Base-by-base conservation (phyloP, 352 stramenopile genomes). In the Phytophthora niederhauseri region DNA sequence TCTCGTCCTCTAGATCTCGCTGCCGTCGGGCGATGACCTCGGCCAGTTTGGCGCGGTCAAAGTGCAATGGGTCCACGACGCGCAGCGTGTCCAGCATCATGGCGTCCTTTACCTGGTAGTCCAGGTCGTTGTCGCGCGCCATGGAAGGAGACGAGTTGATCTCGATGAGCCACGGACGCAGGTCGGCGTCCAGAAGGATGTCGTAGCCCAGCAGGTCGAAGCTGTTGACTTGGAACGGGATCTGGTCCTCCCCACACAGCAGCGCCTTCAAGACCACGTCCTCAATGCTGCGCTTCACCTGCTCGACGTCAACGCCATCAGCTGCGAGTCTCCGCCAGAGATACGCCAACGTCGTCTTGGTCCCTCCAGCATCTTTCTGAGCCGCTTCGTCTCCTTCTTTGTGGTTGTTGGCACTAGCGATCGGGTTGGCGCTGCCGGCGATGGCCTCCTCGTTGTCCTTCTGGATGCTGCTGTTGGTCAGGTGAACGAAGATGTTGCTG, bases 141-240 rank as follows among this genome's bases (percentile, higher is more conserved):
- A 99, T 91, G 9, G 90, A 98, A 22, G 97, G 97, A 58, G 89
- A 98, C 51, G 92, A 91, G 71, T 99, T 99, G 60, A 99, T 97
- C 76, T 99, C 97, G 41, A 99, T 96, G 6, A 99, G 85, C 94
- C 95, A 98, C 34, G 94, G 93, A 7, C 89, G 90, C 38, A 97
- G 85, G 11, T 89, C 65, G 8, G 84, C 68, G 72, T 99, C 96
- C 26, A 99, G 71, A 17, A 99, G 78, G 24, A 99, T 90, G 72
- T 99, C 96, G 76, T 98, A 99, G 6, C 97, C 97, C 57, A 97
- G 97, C 28, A 99, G 59, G 68, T 99, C 96, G 68, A 99, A 99
- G 36, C 83, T 95, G 64, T 96, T 98, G 22, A 94, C 87, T 70
- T 97, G 92, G 59, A 91, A 88, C 34, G 87, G 89, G 64, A 98